Evolutionary conservation across 805 yeast genomes (phyloP).

Genomic region (Kluyveromyces wickerhamii): DNA sequence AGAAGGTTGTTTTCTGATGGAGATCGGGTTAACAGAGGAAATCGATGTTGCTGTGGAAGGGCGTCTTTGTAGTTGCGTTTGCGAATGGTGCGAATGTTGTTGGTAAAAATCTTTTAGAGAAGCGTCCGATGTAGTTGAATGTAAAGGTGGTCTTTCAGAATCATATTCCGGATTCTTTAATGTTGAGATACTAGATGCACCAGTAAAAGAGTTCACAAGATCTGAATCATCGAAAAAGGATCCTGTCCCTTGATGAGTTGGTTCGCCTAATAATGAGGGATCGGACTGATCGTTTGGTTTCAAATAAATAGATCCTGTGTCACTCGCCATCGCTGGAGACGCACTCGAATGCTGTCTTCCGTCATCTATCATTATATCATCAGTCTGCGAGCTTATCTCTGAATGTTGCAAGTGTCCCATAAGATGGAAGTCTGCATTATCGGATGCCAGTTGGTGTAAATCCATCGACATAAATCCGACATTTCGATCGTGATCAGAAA

Average conservation of each 20-base stretch:
- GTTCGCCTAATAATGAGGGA: slow-evolving; percentile 4
- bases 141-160: slow-evolving; percentile 8
- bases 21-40: slow-evolving; percentile 8
- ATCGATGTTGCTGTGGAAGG: slow-evolving; percentile 1
- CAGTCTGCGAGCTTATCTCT: slow-evolving; percentile 1
- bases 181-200: slow-evolving; percentile 4
- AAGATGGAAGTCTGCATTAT: slow-evolving; percentile 1
- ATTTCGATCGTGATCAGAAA: slow-evolving; percentile 12
- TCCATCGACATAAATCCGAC: slow-evolving; percentile 12
- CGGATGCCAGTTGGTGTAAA: background rate
- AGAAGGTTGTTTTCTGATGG: slow-evolving; percentile 7
- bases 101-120: slow-evolving; percentile 9
- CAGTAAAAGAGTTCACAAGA: slow-evolving; percentile 2
- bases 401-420: slow-evolving; percentile 7
- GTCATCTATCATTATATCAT: background rate
- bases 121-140: slow-evolving; percentile 10
- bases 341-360: slow-evolving; percentile 4
- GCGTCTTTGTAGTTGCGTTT: slow-evolving; percentile 4
- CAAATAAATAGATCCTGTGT: slow-evolving; percentile 6
- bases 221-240: slow-evolving; percentile 6
- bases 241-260: slow-evolving; percentile 1
- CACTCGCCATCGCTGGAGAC: slow-evolving; percentile 11
- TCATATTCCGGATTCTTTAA: slow-evolving; percentile 4
- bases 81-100: slow-evolving; percentile 1
- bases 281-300: slow-evolving; percentile 6